Percentiles rank a stretch among this genome's conserved stretches.
phyloP scores from a whole-genome alignment of 352 stramenopile genomes.

The Pelagophyceae sp. region DNA sequence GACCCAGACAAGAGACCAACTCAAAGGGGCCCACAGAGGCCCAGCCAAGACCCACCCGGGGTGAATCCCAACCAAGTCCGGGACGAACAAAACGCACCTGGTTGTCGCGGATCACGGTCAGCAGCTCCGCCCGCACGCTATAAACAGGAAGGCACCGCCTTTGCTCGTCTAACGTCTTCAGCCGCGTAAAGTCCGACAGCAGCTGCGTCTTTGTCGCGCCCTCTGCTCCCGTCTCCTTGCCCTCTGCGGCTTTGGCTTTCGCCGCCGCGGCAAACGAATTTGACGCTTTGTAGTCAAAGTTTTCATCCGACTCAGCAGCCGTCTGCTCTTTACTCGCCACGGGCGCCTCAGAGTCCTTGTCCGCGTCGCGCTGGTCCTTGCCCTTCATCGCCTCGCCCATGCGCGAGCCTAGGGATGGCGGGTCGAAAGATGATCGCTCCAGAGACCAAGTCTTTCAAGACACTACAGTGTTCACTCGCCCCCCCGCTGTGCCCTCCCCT shows the following conservation, averaged over 20 bases:
- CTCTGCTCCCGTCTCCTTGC: conserved; percentile 28
- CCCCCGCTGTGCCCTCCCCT: too few species aligned
- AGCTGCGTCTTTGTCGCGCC: conserved; percentile 39
- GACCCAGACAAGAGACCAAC: neutral
- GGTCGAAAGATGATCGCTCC: too few species aligned
- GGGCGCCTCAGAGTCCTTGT: conserved; percentile 38
- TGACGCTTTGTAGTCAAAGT: conserved; percentile 85
- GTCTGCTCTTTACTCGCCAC: conserved; percentile 24
- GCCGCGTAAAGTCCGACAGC: conserved; percentile 89
- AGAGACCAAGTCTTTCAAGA: too few species aligned
- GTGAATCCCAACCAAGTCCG: too few species aligned
- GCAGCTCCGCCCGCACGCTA: conserved; percentile 83
- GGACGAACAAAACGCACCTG: too few species aligned
- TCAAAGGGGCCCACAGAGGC: neutral
- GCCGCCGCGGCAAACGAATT: conserved; percentile 85
- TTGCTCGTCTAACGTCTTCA: conserved; percentile 87
- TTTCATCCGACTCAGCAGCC: conserved; percentile 40
- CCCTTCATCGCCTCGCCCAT: conserved; percentile 37
- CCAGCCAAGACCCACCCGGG: too few species aligned
- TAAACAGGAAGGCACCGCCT: conserved; percentile 90
- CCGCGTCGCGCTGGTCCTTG: conserved; percentile 42
- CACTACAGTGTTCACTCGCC: too few species aligned
- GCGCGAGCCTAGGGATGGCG: too few species aligned
- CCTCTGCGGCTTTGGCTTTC: conserved; percentile 49
- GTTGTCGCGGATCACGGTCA: conserved; percentile 95